These are phyloP conservation scores for Plasmodium reichenowi DNA, from an alignment of 169 alveolate species.

Conservation along the genomic window DNA sequence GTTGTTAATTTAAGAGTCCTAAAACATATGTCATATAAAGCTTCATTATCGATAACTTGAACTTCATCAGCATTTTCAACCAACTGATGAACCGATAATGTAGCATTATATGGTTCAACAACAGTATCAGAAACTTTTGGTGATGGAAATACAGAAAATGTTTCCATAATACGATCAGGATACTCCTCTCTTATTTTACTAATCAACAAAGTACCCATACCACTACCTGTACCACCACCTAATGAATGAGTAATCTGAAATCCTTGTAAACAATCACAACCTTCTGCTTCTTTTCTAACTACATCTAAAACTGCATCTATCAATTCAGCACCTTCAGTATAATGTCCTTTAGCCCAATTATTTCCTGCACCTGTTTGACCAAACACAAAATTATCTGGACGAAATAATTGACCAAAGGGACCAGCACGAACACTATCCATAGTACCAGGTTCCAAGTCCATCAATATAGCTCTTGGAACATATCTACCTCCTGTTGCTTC, in stretches of 20 bases:
- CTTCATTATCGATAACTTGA: slow-evolving; percentile 98
- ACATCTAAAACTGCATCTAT: slow-evolving; percentile 98
- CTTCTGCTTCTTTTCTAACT: slow-evolving; percentile 99
- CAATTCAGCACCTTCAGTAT: slow-evolving; percentile 99
- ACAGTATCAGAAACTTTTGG: slow-evolving; percentile 99
- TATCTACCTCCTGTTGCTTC: slow-evolving; percentile 99
- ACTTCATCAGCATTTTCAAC: slow-evolving; percentile 98
- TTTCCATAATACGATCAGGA: slow-evolving; percentile 99
- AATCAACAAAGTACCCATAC: slow-evolving; percentile 98
- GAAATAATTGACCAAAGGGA: slow-evolving; percentile 97
- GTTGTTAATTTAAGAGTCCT: slow-evolving; percentile 98
- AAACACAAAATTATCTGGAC: slow-evolving; percentile 98
- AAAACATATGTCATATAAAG: slow-evolving; percentile 99
- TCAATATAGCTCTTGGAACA: slow-evolving; percentile 98
- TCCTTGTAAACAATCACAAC: slow-evolving; percentile 98
- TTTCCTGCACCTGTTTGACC: slow-evolving; percentile 99
- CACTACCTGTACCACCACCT: slow-evolving; percentile 99
- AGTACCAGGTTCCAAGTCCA: slow-evolving; percentile 99
- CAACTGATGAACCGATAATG: slow-evolving; percentile 97
- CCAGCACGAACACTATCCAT: slow-evolving; percentile 99
- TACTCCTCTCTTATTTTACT: slow-evolving; percentile 98
- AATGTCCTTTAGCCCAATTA: slow-evolving; percentile 99
- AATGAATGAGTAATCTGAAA: slow-evolving; percentile 98
- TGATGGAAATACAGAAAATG: slow-evolving; percentile 98
- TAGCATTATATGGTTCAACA: slow-evolving; percentile 99